These are phyloP conservation scores for Calonectria pauciramosa DNA, from an alignment of 2,329 filamentous ascomycete genomes.

Conservation along the genomic window DNA sequence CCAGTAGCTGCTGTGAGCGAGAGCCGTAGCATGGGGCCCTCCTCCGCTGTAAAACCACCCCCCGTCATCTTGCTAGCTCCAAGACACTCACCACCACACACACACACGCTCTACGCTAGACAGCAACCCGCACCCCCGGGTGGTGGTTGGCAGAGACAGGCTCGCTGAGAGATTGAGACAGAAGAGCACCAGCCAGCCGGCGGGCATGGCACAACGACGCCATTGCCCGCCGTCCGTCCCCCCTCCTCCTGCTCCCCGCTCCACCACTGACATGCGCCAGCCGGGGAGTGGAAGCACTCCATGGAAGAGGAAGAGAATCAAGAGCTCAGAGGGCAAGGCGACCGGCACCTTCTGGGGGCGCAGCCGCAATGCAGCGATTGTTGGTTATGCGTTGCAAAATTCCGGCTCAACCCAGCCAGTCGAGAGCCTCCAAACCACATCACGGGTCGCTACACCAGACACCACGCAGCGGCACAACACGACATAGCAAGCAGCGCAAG, in stretches of 20 bases:
- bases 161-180: constrained; percentile 12
- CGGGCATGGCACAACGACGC: constrained; percentile 19
- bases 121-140: not conserved
- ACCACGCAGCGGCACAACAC: not conserved
- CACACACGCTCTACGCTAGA: constrained; percentile 1
- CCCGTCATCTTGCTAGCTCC: constrained; percentile 1
- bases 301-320: not conserved
- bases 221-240: constrained; percentile 17
- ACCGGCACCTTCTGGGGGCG: not conserved
- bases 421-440: not conserved
- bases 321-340: not conserved
- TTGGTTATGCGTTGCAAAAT: not conserved
- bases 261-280: constrained; percentile 30
- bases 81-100: constrained; percentile 9
- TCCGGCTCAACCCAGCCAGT: not conserved
- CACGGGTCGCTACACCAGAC: constrained; percentile 1
- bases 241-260: constrained; percentile 8
- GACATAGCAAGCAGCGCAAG: not conserved
- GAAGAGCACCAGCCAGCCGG: not conserved
- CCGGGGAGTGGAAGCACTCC: not conserved
- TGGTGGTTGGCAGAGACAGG: constrained; percentile 2
- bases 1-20: constrained; percentile 9
- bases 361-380: not conserved
- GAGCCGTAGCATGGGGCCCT: not conserved
- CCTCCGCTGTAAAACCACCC: not conserved